phyloP scores from a whole-genome alignment of 2,329 filamentous ascomycete genomes.

The Furcasterigmium sp. region DNA sequence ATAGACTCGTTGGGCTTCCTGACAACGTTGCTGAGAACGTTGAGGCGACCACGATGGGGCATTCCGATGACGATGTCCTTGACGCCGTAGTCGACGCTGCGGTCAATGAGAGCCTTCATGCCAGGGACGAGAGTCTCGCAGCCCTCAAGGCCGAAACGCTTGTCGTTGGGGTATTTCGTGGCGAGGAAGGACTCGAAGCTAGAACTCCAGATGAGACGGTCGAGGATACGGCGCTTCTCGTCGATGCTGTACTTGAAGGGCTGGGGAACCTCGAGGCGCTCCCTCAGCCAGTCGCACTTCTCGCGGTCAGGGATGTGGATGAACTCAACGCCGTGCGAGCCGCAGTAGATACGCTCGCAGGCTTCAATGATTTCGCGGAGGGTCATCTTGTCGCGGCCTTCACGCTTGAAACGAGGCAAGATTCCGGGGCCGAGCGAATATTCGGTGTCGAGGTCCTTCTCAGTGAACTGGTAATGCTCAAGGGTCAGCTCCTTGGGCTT shows the following conservation, averaged over 20 bases:
- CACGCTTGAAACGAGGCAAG: conserved; percentile 85
- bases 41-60: conserved; percentile 97
- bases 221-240: conserved; percentile 95
- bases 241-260: conserved; percentile 98
- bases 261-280: conserved; percentile 87
- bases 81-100: conserved; percentile 95
- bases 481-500: conserved; percentile 90
- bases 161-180: conserved; percentile 99
- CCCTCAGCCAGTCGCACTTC: conserved; percentile 97
- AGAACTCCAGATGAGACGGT: conserved; percentile 96
- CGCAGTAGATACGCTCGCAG: conserved; percentile 95
- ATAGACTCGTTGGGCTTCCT: conserved; percentile 99
- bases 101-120: conserved; percentile 98
- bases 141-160: conserved; percentile 97
- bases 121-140: conserved; percentile 95
- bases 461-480: conserved; percentile 90
- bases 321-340: conserved; percentile 96
- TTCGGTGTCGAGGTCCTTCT: conserved; percentile 88
- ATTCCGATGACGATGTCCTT: conserved; percentile 99
- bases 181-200: conserved; percentile 95
- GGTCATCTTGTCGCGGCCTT: conserved; percentile 90
- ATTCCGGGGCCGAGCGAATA: conserved; percentile 93
- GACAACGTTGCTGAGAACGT: conserved; percentile 96
- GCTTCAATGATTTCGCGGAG: conserved; percentile 88
- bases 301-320: conserved; percentile 97